Evolutionary conservation across 2,329 filamentous ascomycete genomes (phyloP), one percentile per base, ranked within the genome.

Genomic region (Xylaria sp.): DNA sequence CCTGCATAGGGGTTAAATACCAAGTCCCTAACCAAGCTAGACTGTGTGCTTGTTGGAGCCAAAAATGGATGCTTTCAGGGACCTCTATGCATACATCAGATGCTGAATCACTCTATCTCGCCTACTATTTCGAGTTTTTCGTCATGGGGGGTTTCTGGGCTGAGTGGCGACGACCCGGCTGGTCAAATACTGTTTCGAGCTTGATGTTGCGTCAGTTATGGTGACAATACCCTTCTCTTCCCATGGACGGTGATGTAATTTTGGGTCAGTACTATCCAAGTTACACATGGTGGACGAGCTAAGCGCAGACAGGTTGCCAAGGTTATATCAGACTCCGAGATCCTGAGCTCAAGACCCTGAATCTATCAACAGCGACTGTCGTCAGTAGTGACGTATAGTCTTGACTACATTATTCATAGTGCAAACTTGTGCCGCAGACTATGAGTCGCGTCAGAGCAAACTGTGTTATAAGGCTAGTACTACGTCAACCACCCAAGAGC

Each of bases 21-120:
- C 6, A 45, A 25, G 44, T 51, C 33, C 27, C 44, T 57, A 27
- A 45, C 31, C 7, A 57, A 64, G 36, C 42, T 31, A 57, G 38
- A 17, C 17, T 44, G 17, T 13, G 20, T 64, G 27, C 49, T 60
- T 15, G 42, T 59, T 53, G 27, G 20, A 45, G 53, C n/a, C 27
- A 33, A 49, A 7, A 36, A 49, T 49, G n/a, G 10, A 27, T 17
- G 11, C 17, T 58, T 33, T 13, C 22, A 56, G 22, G 54, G 29
- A 50, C 44, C 44, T 61, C 54, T 47, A 58, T 57, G 59, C 39
- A 59, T 57, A 31, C 45, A 15, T 39, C 13, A 20, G 51, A 29
- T 58, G 39, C 17, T 44, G 9, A 39, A 27, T 11, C 22, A 31
- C 27, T 44, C 51, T 27, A 33, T 11, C 47, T n/a, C 50, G 56